These are phyloP conservation scores for Phytophthora sojae DNA, from an alignment of 352 stramenopile species.

Conservation along the genomic window DNA sequence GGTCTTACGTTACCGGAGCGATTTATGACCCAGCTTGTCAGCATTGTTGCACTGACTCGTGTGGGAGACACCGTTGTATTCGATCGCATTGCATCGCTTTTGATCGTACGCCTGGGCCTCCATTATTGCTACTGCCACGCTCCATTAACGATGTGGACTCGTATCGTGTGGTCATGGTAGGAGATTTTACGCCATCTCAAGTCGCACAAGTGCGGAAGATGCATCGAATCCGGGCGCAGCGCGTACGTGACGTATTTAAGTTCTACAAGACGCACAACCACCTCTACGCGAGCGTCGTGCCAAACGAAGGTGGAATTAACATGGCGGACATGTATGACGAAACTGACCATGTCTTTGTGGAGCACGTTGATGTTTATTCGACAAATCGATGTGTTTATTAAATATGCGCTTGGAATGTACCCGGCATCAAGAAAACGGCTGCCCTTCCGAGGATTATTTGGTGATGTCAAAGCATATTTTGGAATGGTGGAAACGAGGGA, in stretches of 20 bases:
- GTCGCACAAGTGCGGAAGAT: not conserved
- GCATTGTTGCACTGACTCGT: not conserved
- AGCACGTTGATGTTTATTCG: too few relatives aligned
- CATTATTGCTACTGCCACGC: not conserved
- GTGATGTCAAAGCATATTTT: not conserved
- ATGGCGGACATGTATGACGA: not conserved
- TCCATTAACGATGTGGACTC: not conserved
- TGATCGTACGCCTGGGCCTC: not conserved
- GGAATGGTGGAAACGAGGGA: conserved; percentile 4
- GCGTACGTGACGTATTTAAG: not conserved
- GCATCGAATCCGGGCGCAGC: not conserved
- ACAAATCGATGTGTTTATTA: not conserved
- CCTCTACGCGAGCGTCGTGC: not conserved
- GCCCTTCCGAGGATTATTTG: conserved; percentile 1
- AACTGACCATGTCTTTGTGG: not conserved
- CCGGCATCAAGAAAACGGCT: not conserved
- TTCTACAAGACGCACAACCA: not conserved
- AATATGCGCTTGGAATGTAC: not conserved
- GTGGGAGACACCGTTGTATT: not conserved
- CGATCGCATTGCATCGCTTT: not conserved
- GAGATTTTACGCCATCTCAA: not conserved
- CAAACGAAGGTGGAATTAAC: not conserved
- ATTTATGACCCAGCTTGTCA: not conserved
- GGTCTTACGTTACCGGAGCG: not conserved
- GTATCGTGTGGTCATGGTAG: not conserved